A percentile compares a stretch with the other conserved stretches of the same genome.
phyloP scores from a whole-genome alignment of 1,284 basidiomycete species.

The Marasmius oreades region DNA sequence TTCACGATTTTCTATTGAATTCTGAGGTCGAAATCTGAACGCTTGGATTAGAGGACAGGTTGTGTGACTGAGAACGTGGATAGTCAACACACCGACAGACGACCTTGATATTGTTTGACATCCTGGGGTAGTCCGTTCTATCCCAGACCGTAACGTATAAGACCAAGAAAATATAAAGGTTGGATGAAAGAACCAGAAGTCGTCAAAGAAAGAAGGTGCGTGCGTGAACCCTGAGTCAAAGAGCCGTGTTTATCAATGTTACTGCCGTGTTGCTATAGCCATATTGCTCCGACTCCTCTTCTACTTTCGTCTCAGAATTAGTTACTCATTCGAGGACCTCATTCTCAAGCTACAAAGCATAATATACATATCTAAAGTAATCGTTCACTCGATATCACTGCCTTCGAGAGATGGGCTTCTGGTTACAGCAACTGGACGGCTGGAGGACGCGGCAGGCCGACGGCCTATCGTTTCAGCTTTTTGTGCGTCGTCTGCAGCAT shows the following conservation, averaged over 20 bases:
- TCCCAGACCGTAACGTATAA: background rate
- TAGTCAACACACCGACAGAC: constrained; percentile 86
- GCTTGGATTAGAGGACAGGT: background rate
- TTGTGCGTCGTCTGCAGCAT: constrained; percentile 84
- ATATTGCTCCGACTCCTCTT: background rate
- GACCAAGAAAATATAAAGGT: constrained; percentile 3
- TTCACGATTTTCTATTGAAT: constrained; percentile 88
- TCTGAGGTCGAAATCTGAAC: constrained; percentile 89
- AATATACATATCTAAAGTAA: constrained; percentile 7
- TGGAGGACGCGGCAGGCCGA: constrained; percentile 57
- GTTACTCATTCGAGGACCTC: too few species aligned
- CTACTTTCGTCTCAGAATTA: too few species aligned
- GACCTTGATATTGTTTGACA: constrained; percentile 88
- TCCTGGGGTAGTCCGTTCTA: constrained; percentile 28
- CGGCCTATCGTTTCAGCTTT: constrained; percentile 37
- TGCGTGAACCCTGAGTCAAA: constrained; percentile 2
- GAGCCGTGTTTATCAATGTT: constrained; percentile 4
- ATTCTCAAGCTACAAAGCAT: background rate
- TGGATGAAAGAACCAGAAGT: constrained; percentile 1
- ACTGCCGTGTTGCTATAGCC: constrained; percentile 4
- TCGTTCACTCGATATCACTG: constrained; percentile 28
- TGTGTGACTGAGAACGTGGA: constrained; percentile 5
- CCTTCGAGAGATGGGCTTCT: constrained; percentile 36
- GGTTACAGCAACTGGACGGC: constrained; percentile 40
- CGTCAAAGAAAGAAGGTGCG: constrained; percentile 1